Base-by-base conservation (phyloP, 2,329 filamentous ascomycete genomes). In the Aspergillus brasiliensis region DNA sequence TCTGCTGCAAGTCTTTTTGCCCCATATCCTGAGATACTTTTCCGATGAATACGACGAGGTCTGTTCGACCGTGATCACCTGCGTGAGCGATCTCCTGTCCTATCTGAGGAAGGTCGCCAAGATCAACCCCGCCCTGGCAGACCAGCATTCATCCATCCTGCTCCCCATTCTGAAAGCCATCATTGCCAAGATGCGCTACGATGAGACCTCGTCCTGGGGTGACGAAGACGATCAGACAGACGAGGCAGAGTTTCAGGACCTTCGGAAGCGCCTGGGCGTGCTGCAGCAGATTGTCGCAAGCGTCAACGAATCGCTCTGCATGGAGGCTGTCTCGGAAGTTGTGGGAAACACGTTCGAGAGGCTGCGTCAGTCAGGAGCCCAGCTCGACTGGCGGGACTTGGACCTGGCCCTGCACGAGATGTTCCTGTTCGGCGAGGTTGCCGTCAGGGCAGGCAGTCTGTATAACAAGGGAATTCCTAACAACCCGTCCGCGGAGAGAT, bases 41-140 rank as follows among this genome's bases (percentile, higher is more conserved):
- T 91, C 92, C 23, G 95, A 99, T 76, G 93, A 99, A 73, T 99
- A 96, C 75, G 95, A 99, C 76, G 95, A 99, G 79, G 89, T 99
- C 67, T 98, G 95, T 81, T 96, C 93, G 37, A 95, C 92, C 11
- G 92, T 98, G 60, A 96, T 99, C 62, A 91, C 93, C 21, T 94
- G 91, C 38, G 86, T 98, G 57, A 97, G 91, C 51, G 96, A 99
- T 70, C 85, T 98, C 51, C 85, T 99, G 62, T 92, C 92, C 27
- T 94, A 96, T 74, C 85, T 98, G 65, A 89, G 95, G 59, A 96
- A 93, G 76, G 82, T 92, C 38, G 85, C 88, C 63, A 87, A 85
- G 70, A 75, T 78, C 55, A 84, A 82, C 37, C 81, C 82, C 11
- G 82, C 86, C 19, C 82, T 96, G n/a, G 88, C 90, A 17, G 79